These are phyloP conservation scores for Plasmodium gallinaceum DNA, from an alignment of 169 alveolate genomes.

Conservation along the genomic window DNA sequence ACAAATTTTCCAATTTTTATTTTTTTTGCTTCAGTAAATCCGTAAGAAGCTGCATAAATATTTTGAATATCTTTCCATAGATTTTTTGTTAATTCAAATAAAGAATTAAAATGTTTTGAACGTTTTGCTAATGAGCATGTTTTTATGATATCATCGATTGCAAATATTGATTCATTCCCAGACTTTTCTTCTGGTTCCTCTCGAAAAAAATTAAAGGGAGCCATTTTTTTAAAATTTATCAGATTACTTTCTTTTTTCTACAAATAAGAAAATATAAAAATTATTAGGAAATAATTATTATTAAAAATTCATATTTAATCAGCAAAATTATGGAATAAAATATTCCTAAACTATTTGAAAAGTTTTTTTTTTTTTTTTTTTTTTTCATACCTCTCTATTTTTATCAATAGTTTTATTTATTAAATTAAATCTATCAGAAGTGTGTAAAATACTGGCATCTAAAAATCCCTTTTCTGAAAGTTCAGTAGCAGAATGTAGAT, in stretches of 20 bases:
- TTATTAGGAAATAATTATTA: too few relatives aligned
- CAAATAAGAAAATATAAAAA: neutral
- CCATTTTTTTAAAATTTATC: slow-evolving; percentile 1
- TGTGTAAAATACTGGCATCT: slow-evolving; percentile 12
- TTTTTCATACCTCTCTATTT: slow-evolving; percentile 11
- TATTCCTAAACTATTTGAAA: too few relatives aligned
- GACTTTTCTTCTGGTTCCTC: slow-evolving; percentile 40
- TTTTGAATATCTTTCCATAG: slow-evolving; percentile 41
- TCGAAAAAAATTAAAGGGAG: slow-evolving; percentile 61
- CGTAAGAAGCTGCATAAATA: slow-evolving; percentile 53
- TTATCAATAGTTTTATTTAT: slow-evolving; percentile 20
- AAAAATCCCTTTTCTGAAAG: slow-evolving; percentile 23
- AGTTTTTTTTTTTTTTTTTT: neutral
- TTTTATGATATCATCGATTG: slow-evolving; percentile 55
- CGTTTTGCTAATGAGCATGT: slow-evolving; percentile 26
- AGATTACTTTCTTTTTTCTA: neutral
- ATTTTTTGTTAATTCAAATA: slow-evolving; percentile 30
- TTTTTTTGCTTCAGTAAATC: slow-evolving; percentile 26
- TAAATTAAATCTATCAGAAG: slow-evolving; percentile 20
- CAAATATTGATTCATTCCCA: slow-evolving; percentile 43
- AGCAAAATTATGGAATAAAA: too few relatives aligned
- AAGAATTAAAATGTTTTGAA: slow-evolving; percentile 21
- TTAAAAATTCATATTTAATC: too few relatives aligned
- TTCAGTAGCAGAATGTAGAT: slow-evolving; percentile 40
- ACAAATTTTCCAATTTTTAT: slow-evolving; percentile 24